Conservation (phyloP, 208 protist genomes). For the Trypanosoma grayi region DNA sequence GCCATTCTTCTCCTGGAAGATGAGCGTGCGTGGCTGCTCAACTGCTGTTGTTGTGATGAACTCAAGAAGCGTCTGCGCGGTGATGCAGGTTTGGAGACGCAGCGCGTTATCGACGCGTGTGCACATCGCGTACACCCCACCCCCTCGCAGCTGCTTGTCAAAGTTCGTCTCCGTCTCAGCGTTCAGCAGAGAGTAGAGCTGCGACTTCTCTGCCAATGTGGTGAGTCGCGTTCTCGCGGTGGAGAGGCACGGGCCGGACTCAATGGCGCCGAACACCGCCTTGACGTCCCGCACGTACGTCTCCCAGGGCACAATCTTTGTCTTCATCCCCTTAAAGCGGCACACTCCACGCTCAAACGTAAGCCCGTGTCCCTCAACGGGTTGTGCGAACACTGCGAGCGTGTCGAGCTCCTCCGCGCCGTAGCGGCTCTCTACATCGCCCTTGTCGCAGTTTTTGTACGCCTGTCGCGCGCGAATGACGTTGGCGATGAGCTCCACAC, state of each 20-base stretch:
- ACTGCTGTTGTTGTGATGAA: conserved; percentile 61
- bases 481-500: conserved; percentile 64
- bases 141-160: conserved; percentile 46
- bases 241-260: conserved; percentile 85
- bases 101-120: conserved; percentile 77
- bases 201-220: conserved; percentile 75
- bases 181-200: conserved; percentile 82
- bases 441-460: conserved; percentile 79
- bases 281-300: conserved; percentile 69
- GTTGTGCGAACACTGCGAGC: conserved; percentile 7
- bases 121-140: conserved; percentile 63
- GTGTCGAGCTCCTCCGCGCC: conserved; percentile 32
- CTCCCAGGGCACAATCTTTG: conserved; percentile 66
- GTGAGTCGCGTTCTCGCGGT: conserved; percentile 72
- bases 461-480: conserved; percentile 55
- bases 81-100: conserved; percentile 52
- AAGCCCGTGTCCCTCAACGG: background rate
- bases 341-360: conserved; percentile 48
- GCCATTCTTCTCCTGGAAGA: conserved; percentile 40
- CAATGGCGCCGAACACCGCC: conserved; percentile 66
- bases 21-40: conserved; percentile 59
- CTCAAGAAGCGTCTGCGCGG: conserved; percentile 68
- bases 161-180: conserved; percentile 52
- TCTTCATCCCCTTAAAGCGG: conserved; percentile 56
- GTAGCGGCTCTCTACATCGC: conserved; percentile 41